These are phyloP conservation scores for Cryphonectria carpinicola DNA, from an alignment of 2,329 filamentous ascomycete genomes.

Conservation along the genomic window DNA sequence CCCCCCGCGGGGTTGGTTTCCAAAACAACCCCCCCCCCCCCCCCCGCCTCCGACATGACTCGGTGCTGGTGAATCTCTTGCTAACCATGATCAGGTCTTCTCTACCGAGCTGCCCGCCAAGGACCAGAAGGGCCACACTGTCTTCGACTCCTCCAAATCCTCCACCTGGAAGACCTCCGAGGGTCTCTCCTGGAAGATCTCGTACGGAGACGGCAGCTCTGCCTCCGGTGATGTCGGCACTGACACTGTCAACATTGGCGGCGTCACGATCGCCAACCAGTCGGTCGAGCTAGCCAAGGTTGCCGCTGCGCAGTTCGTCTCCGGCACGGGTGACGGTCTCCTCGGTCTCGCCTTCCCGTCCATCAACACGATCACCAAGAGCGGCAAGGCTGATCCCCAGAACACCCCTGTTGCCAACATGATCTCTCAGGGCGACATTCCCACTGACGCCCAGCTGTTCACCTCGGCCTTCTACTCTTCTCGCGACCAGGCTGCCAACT, in stretches of 20 bases:
- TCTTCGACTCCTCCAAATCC: conserved; percentile 66
- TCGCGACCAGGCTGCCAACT: conserved; percentile 52
- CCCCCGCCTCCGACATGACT: neutral
- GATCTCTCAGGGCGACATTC: conserved; percentile 55
- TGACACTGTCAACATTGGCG: conserved; percentile 65
- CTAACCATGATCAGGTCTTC: conserved; percentile 49
- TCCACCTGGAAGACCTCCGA: conserved; percentile 57
- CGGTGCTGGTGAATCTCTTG: neutral
- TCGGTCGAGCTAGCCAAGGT: conserved; percentile 65
- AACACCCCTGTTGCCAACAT: conserved; percentile 71
- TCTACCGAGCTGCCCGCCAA: conserved; percentile 52
- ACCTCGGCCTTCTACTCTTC: conserved; percentile 65
- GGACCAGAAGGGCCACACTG: conserved; percentile 49
- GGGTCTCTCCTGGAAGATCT: conserved; percentile 64
- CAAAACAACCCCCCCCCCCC: no score
- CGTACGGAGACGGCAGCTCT: conserved; percentile 69
- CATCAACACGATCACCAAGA: conserved; percentile 62
- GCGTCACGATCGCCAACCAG: conserved; percentile 63
- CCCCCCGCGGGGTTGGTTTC: no score
- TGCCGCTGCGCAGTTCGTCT: conserved; percentile 61
- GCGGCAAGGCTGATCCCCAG: conserved; percentile 51
- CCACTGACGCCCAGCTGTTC: conserved; percentile 60
- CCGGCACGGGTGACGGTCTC: conserved; percentile 64
- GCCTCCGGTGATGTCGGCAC: conserved; percentile 68
- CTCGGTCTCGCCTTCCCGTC: conserved; percentile 67